phyloP scores from a whole-genome alignment of 179 eudicot genomes.

The Amaranthus tricolor region DNA sequence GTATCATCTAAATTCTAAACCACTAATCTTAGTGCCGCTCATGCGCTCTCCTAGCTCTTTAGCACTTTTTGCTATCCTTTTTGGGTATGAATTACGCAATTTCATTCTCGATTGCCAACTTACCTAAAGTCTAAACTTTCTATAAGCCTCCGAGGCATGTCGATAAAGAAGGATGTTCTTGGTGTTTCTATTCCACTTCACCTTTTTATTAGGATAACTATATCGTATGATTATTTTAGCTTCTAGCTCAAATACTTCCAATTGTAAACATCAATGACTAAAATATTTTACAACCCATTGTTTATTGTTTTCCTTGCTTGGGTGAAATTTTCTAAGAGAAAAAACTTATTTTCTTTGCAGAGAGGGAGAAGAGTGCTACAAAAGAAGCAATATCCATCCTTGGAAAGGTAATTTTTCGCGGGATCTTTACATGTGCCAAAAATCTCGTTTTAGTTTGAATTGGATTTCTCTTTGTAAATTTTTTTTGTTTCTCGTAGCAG shows the following conservation, averaged over 20 bases:
- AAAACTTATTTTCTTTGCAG: conserved; percentile 37
- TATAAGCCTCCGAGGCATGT: background rate
- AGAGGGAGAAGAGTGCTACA: conserved; percentile 93
- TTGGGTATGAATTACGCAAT: background rate
- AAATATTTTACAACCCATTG: background rate
- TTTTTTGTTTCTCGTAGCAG: background rate
- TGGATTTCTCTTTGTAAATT: background rate
- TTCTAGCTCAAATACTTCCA: too few relatives aligned
- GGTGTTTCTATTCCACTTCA: background rate
- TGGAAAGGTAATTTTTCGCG: conserved; percentile 51
- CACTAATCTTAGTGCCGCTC: background rate
- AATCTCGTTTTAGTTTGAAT: background rate
- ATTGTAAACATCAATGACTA: background rate
- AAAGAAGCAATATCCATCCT: conserved; percentile 82
- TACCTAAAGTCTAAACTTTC: background rate
- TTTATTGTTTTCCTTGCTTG: background rate
- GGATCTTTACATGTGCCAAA: background rate
- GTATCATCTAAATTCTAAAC: background rate
- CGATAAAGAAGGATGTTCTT: background rate
- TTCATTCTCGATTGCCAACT: background rate
- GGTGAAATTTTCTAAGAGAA: background rate
- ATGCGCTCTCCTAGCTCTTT: background rate
- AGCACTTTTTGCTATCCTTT: background rate
- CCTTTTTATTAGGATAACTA: background rate
- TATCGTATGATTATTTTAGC: background rate